Conservation (phyloP, 2,329 filamentous ascomycete genomes). For the Apiospora malaysiana region DNA sequence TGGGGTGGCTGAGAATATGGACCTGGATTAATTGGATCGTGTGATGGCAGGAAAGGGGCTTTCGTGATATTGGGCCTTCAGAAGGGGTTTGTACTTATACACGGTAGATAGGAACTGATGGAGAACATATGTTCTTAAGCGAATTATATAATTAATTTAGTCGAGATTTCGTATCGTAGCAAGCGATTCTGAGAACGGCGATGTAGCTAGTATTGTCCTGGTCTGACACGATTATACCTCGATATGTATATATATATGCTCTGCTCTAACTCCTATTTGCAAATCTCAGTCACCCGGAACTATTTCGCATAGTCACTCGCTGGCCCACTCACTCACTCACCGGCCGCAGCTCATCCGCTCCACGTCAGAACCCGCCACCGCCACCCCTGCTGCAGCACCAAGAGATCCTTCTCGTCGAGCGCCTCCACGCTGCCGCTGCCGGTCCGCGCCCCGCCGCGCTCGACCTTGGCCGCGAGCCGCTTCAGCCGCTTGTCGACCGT, state of each 20-base stretch:
- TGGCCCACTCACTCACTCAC: background rate
- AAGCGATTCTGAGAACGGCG: too few species aligned
- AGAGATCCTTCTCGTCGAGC: constrained; percentile 55
- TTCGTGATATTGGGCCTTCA: too few species aligned
- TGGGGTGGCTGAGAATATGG: too few species aligned
- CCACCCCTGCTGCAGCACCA: constrained; percentile 56
- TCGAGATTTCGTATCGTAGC: too few species aligned
- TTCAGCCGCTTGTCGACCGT: constrained; percentile 58
- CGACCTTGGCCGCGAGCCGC: constrained; percentile 53
- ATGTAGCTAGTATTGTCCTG: too few species aligned
- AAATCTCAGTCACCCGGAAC: background rate
- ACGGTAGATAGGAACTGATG: too few species aligned
- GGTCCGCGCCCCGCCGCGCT: constrained; percentile 47
- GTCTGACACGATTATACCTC: too few species aligned
- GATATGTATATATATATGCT: background rate
- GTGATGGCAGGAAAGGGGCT: too few species aligned
- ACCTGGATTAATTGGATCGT: too few species aligned
- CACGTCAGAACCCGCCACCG: constrained; percentile 61
- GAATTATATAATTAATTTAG: too few species aligned
- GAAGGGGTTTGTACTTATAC: too few species aligned
- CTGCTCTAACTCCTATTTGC: background rate
- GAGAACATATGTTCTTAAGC: too few species aligned
- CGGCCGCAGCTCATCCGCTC: constrained; percentile 29
- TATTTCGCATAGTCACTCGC: background rate
- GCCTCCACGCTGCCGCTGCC: background rate